Conservation (phyloP, 495 filamentous ascomycete genomes). For the Penicillium malachiteum region DNA sequence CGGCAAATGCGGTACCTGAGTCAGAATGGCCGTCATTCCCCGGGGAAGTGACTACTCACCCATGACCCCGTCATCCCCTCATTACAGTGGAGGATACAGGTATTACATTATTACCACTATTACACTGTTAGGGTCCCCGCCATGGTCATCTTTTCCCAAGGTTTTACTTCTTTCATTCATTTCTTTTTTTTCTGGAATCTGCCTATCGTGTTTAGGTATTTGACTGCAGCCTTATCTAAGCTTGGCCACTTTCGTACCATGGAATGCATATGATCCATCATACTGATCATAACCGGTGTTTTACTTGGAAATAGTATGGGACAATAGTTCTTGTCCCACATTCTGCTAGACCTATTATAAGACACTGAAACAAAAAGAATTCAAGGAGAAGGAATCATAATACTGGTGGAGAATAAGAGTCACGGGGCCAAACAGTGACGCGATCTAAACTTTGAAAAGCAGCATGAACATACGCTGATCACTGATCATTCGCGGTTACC, state of each 20-base stretch:
- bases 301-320: neutral
- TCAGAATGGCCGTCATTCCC: constrained; percentile 27
- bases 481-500: neutral
- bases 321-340: neutral
- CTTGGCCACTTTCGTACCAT: constrained; percentile 10
- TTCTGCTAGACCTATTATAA: neutral
- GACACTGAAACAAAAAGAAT: neutral
- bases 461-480: neutral
- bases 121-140: no score
- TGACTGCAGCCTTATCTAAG: constrained; percentile 13
- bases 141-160: neutral
- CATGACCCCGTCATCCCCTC: neutral
- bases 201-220: neutral
- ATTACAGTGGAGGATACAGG: neutral
- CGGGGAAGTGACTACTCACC: neutral
- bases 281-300: neutral
- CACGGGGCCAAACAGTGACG: constrained; percentile 4
- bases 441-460: neutral
- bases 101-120: no score
- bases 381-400: neutral
- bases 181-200: neutral
- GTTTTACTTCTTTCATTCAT: neutral
- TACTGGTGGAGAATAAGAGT: neutral
- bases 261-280: neutral
- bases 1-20: constrained; percentile 21